Evolutionary conservation across 371 early-diverging fungal species (phyloP), one percentile per base, ranked within the genome.

Genomic region (Haplosporangium sp.): DNA sequence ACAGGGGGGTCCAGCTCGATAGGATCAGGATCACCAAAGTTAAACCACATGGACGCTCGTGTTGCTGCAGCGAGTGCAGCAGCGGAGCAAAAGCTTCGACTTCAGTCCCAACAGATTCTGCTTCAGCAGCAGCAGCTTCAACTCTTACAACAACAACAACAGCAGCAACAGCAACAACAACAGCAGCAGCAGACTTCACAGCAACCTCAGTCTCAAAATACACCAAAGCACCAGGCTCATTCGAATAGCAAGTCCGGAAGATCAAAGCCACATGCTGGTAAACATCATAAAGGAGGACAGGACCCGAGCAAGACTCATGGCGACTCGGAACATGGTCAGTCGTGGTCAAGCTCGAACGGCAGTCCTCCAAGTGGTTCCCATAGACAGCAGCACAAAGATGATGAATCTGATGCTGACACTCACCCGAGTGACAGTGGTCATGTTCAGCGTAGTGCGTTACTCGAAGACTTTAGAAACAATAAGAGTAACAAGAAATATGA

Each of bases 381-480:
- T n/a, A 70, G 70, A 47, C 60, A 67, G 13, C 57, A 65, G 15
- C 72, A 69, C 19, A 57, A 45, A 47, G 79, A 74, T 7, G 79
- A 78, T 27, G 74, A 78, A 2, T 44, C 67, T 9, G 70, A 73
- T 2, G 66, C 60, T 2, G 79, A 78, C 37, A 57, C 61, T 11
- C 72, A 72, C 15, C 5, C 50, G n/a, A 40, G 56, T 34, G 77
- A 76, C 15, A 65, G 65, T 19, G 84, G 84, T 6, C 90, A 89
- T 69, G 89, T 87, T 13, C 88, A 91, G 57, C 93, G 97, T 61
- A 95, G 95, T 77, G 87, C 91, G 4, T 76, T 96, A 40, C 86
- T 98, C 60, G 98, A 97, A 65, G 99, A 97, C 73, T 98, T 98
- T 83, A 88, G 97, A 73, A 94, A 91, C 83, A 95, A 95, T 86